A percentile compares a stretch with the other conserved stretches of the same genome.
Conservation (phyloP, 345 rosid species). For the Linum usitatissimum region DNA sequence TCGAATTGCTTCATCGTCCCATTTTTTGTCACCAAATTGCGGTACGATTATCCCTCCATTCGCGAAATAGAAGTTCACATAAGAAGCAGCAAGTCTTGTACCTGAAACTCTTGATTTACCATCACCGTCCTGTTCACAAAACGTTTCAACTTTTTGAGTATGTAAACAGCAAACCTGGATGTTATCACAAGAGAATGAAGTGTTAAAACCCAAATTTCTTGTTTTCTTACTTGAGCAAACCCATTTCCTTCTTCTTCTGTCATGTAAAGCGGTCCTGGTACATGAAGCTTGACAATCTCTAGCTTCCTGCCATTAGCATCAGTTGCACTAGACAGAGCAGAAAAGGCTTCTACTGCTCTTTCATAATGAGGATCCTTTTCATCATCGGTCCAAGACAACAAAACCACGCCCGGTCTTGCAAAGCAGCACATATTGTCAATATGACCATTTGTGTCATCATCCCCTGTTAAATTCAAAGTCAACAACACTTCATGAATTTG, state of each 20-base stretch:
- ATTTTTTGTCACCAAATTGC: slow-evolving; percentile 65
- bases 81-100: slow-evolving; percentile 84
- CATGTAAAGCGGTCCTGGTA: slow-evolving; percentile 83
- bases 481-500: background rate
- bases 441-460: slow-evolving; percentile 97
- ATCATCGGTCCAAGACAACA: slow-evolving; percentile 75
- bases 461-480: slow-evolving; percentile 40
- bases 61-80: slow-evolving; percentile 67
- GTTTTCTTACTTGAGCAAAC: slow-evolving; percentile 42
- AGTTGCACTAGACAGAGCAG: slow-evolving; percentile 41
- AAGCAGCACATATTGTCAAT: slow-evolving; percentile 96
- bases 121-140: slow-evolving; percentile 38
- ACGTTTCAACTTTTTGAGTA: too few species aligned
- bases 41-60: slow-evolving; percentile 67
- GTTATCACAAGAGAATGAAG: background rate
- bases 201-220: background rate
- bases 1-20: slow-evolving; percentile 69
- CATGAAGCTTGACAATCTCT: slow-evolving; percentile 57
- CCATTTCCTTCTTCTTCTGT: slow-evolving; percentile 79
- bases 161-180: background rate
- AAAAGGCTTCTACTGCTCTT: slow-evolving; percentile 53
- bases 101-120: slow-evolving; percentile 52
- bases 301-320: slow-evolving; percentile 72
- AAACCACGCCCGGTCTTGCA: slow-evolving; percentile 72
- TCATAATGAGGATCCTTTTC: slow-evolving; percentile 61